Conservation (phyloP, 2,329 filamentous ascomycete species). For the Colletotrichum brevisporum region DNA sequence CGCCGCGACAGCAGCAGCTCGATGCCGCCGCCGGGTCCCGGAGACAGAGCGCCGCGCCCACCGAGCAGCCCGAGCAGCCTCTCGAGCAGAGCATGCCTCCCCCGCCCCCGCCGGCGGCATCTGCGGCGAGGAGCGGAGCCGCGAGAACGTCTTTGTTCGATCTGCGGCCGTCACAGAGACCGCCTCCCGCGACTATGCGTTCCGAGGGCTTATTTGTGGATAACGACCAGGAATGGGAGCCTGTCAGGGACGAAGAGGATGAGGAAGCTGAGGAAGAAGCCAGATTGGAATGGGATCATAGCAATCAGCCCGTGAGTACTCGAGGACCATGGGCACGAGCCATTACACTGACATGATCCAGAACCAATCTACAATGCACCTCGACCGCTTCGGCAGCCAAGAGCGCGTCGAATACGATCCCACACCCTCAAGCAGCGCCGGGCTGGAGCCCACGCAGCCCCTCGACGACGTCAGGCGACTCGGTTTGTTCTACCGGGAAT, state of each 20-base stretch:
- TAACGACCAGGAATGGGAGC: constrained; percentile 81
- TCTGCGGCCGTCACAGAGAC: constrained; percentile 67
- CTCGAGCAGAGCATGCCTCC: constrained; percentile 46
- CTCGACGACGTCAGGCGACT: constrained; percentile 74
- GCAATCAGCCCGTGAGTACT: constrained; percentile 71
- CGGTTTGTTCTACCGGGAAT: constrained; percentile 53
- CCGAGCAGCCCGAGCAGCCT: constrained; percentile 47
- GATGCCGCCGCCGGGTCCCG: constrained; percentile 60
- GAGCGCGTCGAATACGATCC: constrained; percentile 45
- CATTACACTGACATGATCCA: constrained; percentile 50
- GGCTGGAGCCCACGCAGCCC: constrained; percentile 79
- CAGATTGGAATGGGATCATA: constrained; percentile 82
- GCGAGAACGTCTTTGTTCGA: constrained; percentile 51
- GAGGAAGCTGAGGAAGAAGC: constrained; percentile 76
- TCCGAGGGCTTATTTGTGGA: constrained; percentile 82
- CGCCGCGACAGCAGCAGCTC: constrained; percentile 58
- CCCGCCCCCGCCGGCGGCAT: constrained; percentile 48
- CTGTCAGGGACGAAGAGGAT: constrained; percentile 70
- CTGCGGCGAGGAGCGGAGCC: constrained; percentile 21
- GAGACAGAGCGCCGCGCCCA: constrained; percentile 57
- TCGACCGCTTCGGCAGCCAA: constrained; percentile 55
- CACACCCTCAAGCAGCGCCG: constrained; percentile 45
- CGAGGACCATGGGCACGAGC: background rate
- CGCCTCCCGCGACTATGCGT: constrained; percentile 70
- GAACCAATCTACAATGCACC: constrained; percentile 60